Conservation (phyloP, 768 basidiomycete species). For the Exidia glandulosa region DNA sequence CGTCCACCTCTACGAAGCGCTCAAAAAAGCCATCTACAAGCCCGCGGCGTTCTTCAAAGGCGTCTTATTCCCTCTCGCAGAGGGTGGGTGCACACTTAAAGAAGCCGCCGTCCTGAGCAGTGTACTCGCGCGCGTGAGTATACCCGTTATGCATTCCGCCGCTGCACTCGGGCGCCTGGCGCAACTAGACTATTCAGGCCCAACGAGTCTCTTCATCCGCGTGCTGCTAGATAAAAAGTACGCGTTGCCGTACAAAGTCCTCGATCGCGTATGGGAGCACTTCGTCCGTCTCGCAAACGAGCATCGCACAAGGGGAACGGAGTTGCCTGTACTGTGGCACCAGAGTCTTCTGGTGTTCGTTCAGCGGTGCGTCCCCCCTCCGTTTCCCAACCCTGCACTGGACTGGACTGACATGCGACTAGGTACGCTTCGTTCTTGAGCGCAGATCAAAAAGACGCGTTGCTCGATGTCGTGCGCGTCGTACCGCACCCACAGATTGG, state of each 20-base stretch:
- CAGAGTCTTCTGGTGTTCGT: constrained; percentile 90
- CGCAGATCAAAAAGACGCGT: constrained; percentile 92
- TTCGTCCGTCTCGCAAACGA: constrained; percentile 93
- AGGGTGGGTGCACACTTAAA: constrained; percentile 80
- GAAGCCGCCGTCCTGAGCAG: constrained; percentile 93
- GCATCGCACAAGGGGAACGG: constrained; percentile 55
- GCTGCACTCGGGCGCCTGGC: constrained; percentile 89
- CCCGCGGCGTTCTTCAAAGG: constrained; percentile 98
- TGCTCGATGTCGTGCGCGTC: constrained; percentile 84
- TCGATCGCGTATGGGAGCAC: constrained; percentile 95
- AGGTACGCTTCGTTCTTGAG: constrained; percentile 93
- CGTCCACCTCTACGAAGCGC: constrained; percentile 86
- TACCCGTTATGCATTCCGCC: constrained; percentile 94
- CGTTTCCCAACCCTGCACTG: background rate
- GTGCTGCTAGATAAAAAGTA: constrained; percentile 96
- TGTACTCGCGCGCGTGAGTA: constrained; percentile 77
- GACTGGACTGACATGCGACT: background rate
- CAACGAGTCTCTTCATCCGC: constrained; percentile 94
- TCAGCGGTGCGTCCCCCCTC: constrained; percentile 51
- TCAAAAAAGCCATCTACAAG: constrained; percentile 89
- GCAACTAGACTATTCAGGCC: constrained; percentile 94
- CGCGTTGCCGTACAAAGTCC: constrained; percentile 93
- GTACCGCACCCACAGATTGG: constrained; percentile 83
- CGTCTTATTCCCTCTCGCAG: constrained; percentile 74
- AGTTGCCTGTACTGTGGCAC: constrained; percentile 96